Evolutionary conservation across 73 alveolate species (phyloP).

Genomic region (Stentor roeselii): DNA sequence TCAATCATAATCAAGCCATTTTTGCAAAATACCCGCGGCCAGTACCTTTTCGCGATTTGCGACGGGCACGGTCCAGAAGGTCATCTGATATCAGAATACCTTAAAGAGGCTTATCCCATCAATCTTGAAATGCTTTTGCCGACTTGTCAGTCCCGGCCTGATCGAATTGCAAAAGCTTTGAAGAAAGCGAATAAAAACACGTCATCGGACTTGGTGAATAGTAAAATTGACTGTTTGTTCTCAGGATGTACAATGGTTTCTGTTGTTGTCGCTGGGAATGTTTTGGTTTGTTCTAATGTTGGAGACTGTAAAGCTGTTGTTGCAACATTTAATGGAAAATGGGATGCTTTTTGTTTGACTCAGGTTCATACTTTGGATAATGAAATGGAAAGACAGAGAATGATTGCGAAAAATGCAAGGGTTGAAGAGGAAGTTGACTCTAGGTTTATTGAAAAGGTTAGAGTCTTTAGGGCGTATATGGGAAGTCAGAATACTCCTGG

Average conservation of each 20-base stretch:
- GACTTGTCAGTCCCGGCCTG: not conserved
- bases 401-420: constrained; percentile 56
- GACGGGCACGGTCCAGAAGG: constrained; percentile 98
- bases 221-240: constrained; percentile 55
- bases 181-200: not conserved
- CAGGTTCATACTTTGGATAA: constrained; percentile 89
- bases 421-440: constrained; percentile 80
- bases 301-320: constrained; percentile 76
- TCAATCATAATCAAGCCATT: not conserved
- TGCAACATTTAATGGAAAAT: constrained; percentile 40
- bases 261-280: constrained; percentile 46
- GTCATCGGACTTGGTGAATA: not conserved
- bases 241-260: constrained; percentile 69
- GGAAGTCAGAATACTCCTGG: constrained; percentile 83
- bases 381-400: constrained; percentile 74
- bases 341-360: constrained; percentile 54
- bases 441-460: constrained; percentile 64
- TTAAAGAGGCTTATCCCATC: constrained; percentile 62
- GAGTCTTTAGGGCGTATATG: constrained; percentile 96
- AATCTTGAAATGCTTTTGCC: constrained; percentile 7
- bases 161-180: not conserved
- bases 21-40: constrained; percentile 34
- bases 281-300: constrained; percentile 67
- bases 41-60: constrained; percentile 78
- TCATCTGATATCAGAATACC: constrained; percentile 82